phyloP scores from a whole-genome alignment of 345 rosid genomes.

The Anastatica hierochuntica region DNA sequence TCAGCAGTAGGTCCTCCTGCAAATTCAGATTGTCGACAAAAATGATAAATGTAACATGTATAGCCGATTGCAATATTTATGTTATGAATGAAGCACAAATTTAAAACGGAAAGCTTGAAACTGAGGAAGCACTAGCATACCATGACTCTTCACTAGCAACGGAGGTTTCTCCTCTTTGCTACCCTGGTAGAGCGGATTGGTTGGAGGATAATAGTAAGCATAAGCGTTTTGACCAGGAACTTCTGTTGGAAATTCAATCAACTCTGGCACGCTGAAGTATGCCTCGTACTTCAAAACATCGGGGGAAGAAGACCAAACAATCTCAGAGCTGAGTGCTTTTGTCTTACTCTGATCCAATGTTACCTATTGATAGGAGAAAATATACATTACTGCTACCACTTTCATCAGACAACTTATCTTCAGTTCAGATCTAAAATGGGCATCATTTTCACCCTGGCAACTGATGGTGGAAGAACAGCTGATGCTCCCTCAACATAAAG shows the following conservation, averaged over 20 bases:
- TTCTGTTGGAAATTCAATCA: conserved; percentile 84
- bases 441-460: conserved; percentile 56
- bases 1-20: conserved; percentile 95
- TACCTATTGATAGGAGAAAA: conserved; percentile 40
- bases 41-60: neutral
- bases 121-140: conserved; percentile 29
- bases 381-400: conserved; percentile 4
- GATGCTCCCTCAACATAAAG: conserved; percentile 86
- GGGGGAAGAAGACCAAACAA: conserved; percentile 83
- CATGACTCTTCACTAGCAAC: conserved; percentile 77
- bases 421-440: neutral
- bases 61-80: neutral
- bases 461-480: conserved; percentile 66
- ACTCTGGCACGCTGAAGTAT: conserved; percentile 75
- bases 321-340: conserved; percentile 42
- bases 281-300: conserved; percentile 53
- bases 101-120: neutral
- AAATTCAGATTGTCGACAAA: conserved; percentile 9
- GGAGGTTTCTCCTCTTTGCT: conserved; percentile 79
- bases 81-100: neutral
- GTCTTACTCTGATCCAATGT: conserved; percentile 44
- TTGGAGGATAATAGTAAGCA: conserved; percentile 83
- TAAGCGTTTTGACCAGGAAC: conserved; percentile 77
- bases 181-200: conserved; percentile 54
- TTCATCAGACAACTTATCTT: neutral